Percentiles rank a stretch among this genome's conserved stretches.
Conservation (phyloP, 495 filamentous ascomycete species). For the Annulohypoxylon bovei region DNA sequence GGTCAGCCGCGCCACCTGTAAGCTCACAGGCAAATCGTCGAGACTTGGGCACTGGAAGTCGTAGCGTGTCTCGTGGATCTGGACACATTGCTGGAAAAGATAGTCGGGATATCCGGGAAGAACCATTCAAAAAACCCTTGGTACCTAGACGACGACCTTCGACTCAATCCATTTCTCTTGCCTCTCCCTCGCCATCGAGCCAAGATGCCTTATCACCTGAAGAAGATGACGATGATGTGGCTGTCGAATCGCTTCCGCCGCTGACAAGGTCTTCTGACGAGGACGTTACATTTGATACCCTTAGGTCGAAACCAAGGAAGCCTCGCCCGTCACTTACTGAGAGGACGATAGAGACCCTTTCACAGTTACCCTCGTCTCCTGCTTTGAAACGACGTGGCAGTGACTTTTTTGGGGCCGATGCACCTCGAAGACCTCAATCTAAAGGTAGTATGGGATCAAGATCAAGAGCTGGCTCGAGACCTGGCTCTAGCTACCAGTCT, state of each 20-base stretch:
- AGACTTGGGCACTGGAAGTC: conserved; percentile 27
- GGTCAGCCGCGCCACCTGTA: conserved; percentile 29
- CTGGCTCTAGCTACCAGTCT: conserved; percentile 58
- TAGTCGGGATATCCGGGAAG: conserved; percentile 23
- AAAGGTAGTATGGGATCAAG: conserved; percentile 51
- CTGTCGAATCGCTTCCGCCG: conserved; percentile 40
- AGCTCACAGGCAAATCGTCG: conserved; percentile 29
- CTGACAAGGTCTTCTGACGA: conserved; percentile 37
- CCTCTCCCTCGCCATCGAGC: conserved; percentile 16
- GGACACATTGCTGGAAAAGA: conserved; percentile 24
- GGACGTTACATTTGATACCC: conserved; percentile 38
- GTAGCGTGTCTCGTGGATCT: conserved; percentile 27
- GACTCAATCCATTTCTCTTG: conserved; percentile 30
- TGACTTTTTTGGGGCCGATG: conserved; percentile 51
- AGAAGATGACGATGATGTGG: conserved; percentile 24
- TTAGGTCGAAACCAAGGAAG: conserved; percentile 35
- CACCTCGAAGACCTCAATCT: conserved; percentile 44
- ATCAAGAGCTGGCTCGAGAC: conserved; percentile 54
- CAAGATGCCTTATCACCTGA: conserved; percentile 18
- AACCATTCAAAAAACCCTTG: conserved; percentile 38
- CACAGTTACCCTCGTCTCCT: conserved; percentile 59
- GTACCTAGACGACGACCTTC: conserved; percentile 39
- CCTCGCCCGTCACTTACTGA: conserved; percentile 55
- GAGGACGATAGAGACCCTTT: conserved; percentile 60
- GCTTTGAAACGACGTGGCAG: conserved; percentile 50